Evolutionary conservation across 108 stramenopile species (phyloP).

Genomic region (Cylindrotheca closterium): DNA sequence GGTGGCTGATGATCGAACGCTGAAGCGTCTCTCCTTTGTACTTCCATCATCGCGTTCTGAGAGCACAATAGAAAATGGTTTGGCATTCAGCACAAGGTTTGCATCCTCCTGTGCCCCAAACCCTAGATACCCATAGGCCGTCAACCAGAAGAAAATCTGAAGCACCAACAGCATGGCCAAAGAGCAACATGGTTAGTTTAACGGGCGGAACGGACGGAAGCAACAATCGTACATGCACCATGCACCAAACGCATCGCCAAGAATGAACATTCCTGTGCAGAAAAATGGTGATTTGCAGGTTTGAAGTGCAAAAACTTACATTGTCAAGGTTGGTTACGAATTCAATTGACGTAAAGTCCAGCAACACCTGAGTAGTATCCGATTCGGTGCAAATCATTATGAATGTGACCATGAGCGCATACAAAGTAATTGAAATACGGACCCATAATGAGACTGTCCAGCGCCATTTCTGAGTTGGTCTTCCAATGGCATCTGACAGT

Average conservation of each 20-base stretch:
- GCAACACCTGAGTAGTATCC: not conserved
- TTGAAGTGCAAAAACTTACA: not conserved
- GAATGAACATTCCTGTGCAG: no score
- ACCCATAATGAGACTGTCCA: slow-evolving; percentile 1
- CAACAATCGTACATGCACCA: no score
- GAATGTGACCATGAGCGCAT: not conserved
- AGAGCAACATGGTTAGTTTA: not conserved
- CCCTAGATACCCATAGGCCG: not conserved
- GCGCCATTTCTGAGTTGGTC: not conserved
- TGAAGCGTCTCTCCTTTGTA: not conserved
- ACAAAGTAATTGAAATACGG: not conserved
- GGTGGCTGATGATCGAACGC: not conserved
- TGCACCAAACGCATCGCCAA: no score
- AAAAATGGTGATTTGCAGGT: no score
- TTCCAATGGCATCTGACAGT: not conserved
- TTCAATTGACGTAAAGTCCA: slow-evolving; percentile 4
- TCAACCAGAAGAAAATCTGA: slow-evolving; percentile 10
- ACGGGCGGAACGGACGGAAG: no score
- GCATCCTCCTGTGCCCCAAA: slow-evolving; percentile 1
- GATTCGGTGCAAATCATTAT: slow-evolving; percentile 1
- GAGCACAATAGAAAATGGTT: not conserved
- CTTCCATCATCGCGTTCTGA: not conserved
- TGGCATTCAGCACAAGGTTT: not conserved
- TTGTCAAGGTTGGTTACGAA: slow-evolving; percentile 9
- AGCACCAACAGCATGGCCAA: not conserved